Evolutionary conservation across 1,284 basidiomycete genomes (phyloP), one percentile per base, ranked within the genome.

Genomic region (Tilletia indica): DNA sequence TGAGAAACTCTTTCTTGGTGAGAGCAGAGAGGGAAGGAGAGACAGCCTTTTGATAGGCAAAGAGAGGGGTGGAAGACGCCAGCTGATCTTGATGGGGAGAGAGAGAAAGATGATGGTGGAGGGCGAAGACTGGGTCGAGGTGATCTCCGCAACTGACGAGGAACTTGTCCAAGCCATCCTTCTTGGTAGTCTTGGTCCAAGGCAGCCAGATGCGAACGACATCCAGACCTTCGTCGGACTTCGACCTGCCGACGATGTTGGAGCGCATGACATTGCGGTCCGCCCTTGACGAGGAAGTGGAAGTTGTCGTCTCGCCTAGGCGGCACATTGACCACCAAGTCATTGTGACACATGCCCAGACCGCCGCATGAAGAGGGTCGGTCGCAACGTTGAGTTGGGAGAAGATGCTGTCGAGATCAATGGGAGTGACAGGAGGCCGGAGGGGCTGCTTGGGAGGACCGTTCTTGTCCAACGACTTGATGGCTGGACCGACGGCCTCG

Each of bases 281-380:
- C 5, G 58, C 11, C 25, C 21, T 11, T 6, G 19, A 31, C 4
- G 58, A 34, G 58, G 36, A 8, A 6, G 6, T 34, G 25, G 21
- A 3, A 9, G 31, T 61, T 4, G 58, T 61, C 6, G 58, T 61
- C 21, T 61, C 58, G 5, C 58, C 58, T 4, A 61, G 21, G 8
- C 58, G 58, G 19, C 58, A 61, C n/a, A 61, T 36, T 4, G 58
- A 14, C 58, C 58, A 61, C 58, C 58, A 61, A 3, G 58, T 34
- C 4, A 61, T 31, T 31, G 36, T 6, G 5, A 31, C 58, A 36
- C 58, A 61, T 3, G 58, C 58, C 58, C 58, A 61, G 4, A 61
- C 58, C 14, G 58, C 58, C 6, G 58, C 58, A 31, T 61, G 58
- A 14, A 12, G 58, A 61, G 58, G 9, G 8, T 61, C 21, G 4